Conservation (phyloP, 2,329 filamentous ascomycete species). For the Teratosphaeria nubilosa region DNA sequence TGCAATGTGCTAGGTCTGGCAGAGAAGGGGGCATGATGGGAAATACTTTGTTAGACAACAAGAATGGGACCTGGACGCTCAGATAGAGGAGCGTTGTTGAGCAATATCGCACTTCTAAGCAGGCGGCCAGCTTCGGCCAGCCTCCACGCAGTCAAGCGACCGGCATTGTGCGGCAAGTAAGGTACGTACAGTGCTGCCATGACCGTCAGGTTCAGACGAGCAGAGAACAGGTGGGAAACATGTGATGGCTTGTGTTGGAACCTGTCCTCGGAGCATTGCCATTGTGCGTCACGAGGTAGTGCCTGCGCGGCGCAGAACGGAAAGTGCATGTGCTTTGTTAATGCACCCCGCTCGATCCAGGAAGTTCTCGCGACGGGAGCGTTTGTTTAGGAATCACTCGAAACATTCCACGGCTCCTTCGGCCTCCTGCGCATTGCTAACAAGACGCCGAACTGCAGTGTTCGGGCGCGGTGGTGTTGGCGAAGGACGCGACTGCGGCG, state of each 20-base stretch:
- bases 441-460: not conserved
- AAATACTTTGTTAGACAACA: not conserved
- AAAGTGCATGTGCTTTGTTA: not conserved
- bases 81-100: not conserved
- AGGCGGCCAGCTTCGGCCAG: not conserved
- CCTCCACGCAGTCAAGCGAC: not conserved
- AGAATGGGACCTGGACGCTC: too few relatives aligned
- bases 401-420: not conserved
- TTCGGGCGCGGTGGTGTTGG: not conserved
- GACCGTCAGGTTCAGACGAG: not conserved
- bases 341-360: not conserved
- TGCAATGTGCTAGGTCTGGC: conserved; percentile 9
- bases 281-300: not conserved
- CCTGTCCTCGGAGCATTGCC: not conserved
- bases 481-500: not conserved
- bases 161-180: not conserved
- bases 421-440: not conserved
- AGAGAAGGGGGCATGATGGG: conserved; percentile 1
- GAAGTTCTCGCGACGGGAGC: not conserved
- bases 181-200: not conserved
- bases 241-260: too few relatives aligned
- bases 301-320: not conserved
- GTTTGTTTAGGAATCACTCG: not conserved
- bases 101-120: not conserved
- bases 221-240: not conserved